A percentile compares a stretch with the other conserved stretches of the same genome.
phyloP scores from a whole-genome alignment of 352 stramenopile species.

The Globisporangium solare region DNA sequence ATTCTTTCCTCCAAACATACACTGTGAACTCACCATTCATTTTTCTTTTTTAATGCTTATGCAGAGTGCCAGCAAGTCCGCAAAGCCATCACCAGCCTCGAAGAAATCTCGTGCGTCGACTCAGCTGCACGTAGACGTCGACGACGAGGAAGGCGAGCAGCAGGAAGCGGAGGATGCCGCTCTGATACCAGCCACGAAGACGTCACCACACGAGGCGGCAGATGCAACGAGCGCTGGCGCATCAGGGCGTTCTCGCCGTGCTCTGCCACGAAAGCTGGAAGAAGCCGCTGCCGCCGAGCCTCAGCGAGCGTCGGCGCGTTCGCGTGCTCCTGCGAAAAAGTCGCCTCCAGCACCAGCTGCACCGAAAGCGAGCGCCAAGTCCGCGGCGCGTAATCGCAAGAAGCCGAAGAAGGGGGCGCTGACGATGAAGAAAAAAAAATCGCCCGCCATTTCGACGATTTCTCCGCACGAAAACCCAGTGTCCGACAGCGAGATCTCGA shows the following conservation, averaged over 20 bases:
- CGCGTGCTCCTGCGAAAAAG: neutral
- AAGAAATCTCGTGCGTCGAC: neutral
- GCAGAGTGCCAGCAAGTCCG: neutral
- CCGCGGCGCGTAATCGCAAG: conserved; percentile 6
- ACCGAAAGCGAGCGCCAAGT: neutral
- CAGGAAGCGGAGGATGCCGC: neutral
- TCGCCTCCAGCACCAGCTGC: neutral
- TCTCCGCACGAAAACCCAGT: conserved; percentile 16
- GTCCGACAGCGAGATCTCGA: conserved; percentile 14
- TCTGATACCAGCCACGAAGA: neutral
- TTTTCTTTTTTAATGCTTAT: neutral
- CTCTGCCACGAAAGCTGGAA: neutral
- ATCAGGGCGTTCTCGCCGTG: conserved; percentile 1
- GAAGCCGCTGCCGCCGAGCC: too few relatives aligned
- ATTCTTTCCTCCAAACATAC: too few relatives aligned
- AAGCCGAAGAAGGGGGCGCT: conserved; percentile 13
- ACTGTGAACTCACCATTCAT: neutral
- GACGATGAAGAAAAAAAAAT: conserved; percentile 8
- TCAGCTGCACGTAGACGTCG: neutral
- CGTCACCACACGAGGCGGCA: neutral
- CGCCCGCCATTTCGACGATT: conserved; percentile 8
- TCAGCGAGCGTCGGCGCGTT: too few relatives aligned
- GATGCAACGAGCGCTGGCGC: conserved; percentile 2
- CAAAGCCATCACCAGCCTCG: neutral
- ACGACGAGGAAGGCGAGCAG: neutral